Evolutionary conservation across 1,284 basidiomycete genomes (phyloP), one percentile per base, ranked within the genome.

Genomic region (Psilocybe mexicana): DNA sequence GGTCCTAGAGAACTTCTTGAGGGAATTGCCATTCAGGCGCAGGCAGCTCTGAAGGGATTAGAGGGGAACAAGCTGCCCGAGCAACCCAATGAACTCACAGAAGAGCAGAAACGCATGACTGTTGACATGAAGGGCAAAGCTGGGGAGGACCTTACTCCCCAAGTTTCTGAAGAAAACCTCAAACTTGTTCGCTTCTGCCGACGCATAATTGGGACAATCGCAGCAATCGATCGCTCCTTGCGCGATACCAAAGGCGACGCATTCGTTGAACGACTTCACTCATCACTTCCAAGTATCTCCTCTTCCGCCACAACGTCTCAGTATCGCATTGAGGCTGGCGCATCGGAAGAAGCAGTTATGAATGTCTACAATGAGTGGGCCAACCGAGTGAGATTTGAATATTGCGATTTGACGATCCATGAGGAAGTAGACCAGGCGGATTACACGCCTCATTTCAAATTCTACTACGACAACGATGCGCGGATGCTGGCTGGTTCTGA

Each of bases 1-100:
- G 89, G 91, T 3, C 94, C 94, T 6, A 86, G 94, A 53, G 94
- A 96, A 70, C 79, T 96, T 33, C 79, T 96, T 45, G 94, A 97
- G 72, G 88, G 85, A 2, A 89, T 95, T 60, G 89, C 89, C 44
- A 93, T 94, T 54, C 94, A 97, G 73, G 92, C 93, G 1, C 84
- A 87, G 56, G 92, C 93, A 11, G 93, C 93, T 2, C 77, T 93
- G 65, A 94, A 93, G 69, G 90, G 92, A 3, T 74, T 95, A 40
- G 88, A 92, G 68, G 83, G 86, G 12, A 72, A 77, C 49, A 90
- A 85, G 66, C 71, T 75, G 2, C 69, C 72, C 12, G 83, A 86
- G 55, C 70, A 71, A 25, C 71, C 75, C n/a, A 80, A 80, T 58
- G 88, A 90, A 69, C 82, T 92, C 78, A 92, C 89, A 0, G 91